A percentile compares a stretch with the other conserved stretches of the same genome.
phyloP scores from a whole-genome alignment of 371 early-diverging fungal genomes.

The Lichtheimia corymbifera region DNA sequence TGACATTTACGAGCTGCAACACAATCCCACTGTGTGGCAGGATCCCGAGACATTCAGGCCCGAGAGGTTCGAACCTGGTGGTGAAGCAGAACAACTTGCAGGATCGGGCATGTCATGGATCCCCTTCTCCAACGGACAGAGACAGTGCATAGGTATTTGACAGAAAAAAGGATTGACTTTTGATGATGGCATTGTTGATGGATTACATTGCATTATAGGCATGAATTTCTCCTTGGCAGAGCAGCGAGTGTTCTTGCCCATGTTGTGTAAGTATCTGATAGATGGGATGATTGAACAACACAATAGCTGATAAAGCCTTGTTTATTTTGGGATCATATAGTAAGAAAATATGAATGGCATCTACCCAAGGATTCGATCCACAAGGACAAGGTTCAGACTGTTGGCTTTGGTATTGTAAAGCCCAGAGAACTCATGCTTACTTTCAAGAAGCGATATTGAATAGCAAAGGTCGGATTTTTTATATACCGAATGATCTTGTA shows the following conservation, averaged over 20 bases:
- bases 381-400: constrained; percentile 10
- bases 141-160: constrained; percentile 45
- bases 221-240: constrained; percentile 51
- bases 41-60: constrained; percentile 22
- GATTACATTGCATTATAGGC: constrained; percentile 25
- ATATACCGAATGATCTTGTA: no score
- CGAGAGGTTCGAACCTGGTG: constrained; percentile 15
- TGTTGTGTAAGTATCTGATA: constrained; percentile 26
- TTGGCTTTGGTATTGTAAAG: not conserved
- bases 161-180: not conserved
- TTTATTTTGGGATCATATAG: constrained; percentile 11
- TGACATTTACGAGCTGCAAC: constrained; percentile 20
- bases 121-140: constrained; percentile 44
- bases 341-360: constrained; percentile 29
- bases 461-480: no score
- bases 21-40: constrained; percentile 35
- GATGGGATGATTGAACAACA: not conserved
- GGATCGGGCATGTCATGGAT: constrained; percentile 27
- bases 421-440: constrained; percentile 10
- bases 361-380: constrained; percentile 33
- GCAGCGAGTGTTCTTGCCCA: constrained; percentile 42
- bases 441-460: constrained; percentile 13
- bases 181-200: not conserved
- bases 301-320: no score
- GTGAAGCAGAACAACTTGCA: constrained; percentile 14